Percentiles rank a stretch among this genome's conserved stretches.
These are phyloP conservation scores for Sugiyamaella chiloensis DNA, from an alignment of 805 yeast genomes.

Conservation along the genomic window DNA sequence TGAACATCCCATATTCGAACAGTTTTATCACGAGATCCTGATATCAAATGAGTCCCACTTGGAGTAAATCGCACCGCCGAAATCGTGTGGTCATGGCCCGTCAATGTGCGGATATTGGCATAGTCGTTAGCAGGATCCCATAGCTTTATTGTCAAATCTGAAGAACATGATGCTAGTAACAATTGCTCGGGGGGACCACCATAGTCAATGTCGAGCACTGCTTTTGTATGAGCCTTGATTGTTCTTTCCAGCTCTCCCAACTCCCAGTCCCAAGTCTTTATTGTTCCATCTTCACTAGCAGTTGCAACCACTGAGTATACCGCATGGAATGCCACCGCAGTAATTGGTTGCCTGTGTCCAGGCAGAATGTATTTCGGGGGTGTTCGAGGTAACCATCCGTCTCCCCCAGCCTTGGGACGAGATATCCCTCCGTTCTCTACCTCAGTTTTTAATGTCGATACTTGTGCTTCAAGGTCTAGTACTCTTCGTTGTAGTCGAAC, in stretches of 20 bases:
- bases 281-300: constrained; percentile 69
- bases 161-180: constrained; percentile 47
- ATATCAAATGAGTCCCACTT: constrained; percentile 48
- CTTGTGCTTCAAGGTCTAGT: constrained; percentile 63
- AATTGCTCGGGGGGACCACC: constrained; percentile 33
- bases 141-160: constrained; percentile 57
- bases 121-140: constrained; percentile 60
- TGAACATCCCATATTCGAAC: constrained; percentile 72
- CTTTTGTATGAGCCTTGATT: constrained; percentile 72
- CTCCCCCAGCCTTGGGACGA: constrained; percentile 23
- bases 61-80: constrained; percentile 57
- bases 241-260: constrained; percentile 57
- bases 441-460: constrained; percentile 41
- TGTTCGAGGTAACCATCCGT: constrained; percentile 62
- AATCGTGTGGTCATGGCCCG: constrained; percentile 87
- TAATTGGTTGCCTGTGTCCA: constrained; percentile 61
- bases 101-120: constrained; percentile 56
- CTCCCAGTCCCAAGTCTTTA: constrained; percentile 73
- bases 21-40: constrained; percentile 89
- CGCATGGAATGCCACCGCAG: constrained; percentile 71
- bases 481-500: constrained; percentile 70
- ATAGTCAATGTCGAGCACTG: constrained; percentile 57
- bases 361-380: constrained; percentile 41
- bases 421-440: constrained; percentile 38
- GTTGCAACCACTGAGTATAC: constrained; percentile 59